Percentiles rank a stretch among this genome's conserved stretches.
phyloP scores from a whole-genome alignment of 345 rosid genomes.

The Firmiana major region DNA sequence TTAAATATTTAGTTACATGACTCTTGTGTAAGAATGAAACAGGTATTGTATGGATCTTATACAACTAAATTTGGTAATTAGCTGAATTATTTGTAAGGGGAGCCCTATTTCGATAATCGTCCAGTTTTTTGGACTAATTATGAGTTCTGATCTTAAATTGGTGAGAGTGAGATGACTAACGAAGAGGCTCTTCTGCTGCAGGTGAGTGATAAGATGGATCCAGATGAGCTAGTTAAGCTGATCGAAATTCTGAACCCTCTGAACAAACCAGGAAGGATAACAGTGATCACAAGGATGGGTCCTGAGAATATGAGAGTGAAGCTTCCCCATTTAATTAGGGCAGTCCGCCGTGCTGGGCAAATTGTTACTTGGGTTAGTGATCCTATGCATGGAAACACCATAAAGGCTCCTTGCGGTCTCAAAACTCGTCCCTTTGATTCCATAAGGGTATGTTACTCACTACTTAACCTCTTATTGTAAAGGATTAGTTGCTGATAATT shows the following conservation, averaged over 20 bases:
- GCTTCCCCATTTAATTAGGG: slow-evolving; percentile 83
- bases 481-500: neutral
- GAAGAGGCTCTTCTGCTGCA: slow-evolving; percentile 21
- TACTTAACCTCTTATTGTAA: neutral
- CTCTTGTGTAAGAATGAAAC: neutral
- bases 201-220: slow-evolving; percentile 97
- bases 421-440: slow-evolving; percentile 94
- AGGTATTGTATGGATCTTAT: neutral
- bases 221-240: slow-evolving; percentile 77
- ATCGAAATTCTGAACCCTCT: slow-evolving; percentile 85
- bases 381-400: slow-evolving; percentile 97
- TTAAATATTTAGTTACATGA: neutral
- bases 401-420: slow-evolving; percentile 94
- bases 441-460: slow-evolving; percentile 49
- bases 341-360: slow-evolving; percentile 72
- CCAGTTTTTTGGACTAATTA: neutral
- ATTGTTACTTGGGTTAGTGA: slow-evolving; percentile 95
- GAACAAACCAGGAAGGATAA: slow-evolving; percentile 83
- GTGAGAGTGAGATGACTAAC: slow-evolving; percentile 6
- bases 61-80: neutral
- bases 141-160: neutral
- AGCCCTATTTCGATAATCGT: neutral
- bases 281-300: slow-evolving; percentile 84
- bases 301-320: slow-evolving; percentile 97
- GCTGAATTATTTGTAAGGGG: neutral